These are phyloP conservation scores for Carnegiea gigantea DNA, from an alignment of 179 eudicot species.

Conservation along the genomic window DNA sequence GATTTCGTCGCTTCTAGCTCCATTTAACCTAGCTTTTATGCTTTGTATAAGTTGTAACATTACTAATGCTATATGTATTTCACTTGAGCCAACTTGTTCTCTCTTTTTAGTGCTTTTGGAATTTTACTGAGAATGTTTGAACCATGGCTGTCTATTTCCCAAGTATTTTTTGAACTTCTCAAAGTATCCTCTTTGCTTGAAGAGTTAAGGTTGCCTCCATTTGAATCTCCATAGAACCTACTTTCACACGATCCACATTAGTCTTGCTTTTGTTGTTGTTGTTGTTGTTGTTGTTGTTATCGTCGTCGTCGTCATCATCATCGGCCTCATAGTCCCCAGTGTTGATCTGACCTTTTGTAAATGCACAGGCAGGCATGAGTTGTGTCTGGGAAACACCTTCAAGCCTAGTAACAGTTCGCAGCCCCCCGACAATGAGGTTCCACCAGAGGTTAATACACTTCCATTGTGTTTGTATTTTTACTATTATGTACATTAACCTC, in stretches of 20 bases:
- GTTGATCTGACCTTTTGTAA: slow-evolving; percentile 18
- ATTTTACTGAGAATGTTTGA: too few relatives aligned
- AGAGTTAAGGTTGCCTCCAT: neutral
- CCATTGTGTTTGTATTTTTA: slow-evolving; percentile 2
- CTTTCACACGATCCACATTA: neutral
- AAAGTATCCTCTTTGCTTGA: too few relatives aligned
- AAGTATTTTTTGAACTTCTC: neutral
- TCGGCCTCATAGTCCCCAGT: neutral
- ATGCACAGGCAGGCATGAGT: slow-evolving; percentile 75
- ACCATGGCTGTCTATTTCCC: neutral
- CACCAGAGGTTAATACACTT: slow-evolving; percentile 62
- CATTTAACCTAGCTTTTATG: too few relatives aligned
- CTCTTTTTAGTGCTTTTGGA: too few relatives aligned
- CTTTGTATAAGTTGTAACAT: too few relatives aligned
- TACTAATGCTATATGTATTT: too few relatives aligned
- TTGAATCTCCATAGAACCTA: neutral
- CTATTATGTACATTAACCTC: neutral
- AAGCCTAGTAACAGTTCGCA: slow-evolving; percentile 38
- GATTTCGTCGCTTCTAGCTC: too few relatives aligned
- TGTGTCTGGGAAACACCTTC: slow-evolving; percentile 80
- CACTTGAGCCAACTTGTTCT: too few relatives aligned
- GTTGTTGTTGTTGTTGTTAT: neutral
- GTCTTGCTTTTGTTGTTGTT: neutral
- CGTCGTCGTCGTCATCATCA: too few relatives aligned
- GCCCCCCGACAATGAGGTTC: slow-evolving; percentile 77